Conservation (phyloP, 495 filamentous ascomycete species). For the Saxophila tyrrhenica region DNA sequence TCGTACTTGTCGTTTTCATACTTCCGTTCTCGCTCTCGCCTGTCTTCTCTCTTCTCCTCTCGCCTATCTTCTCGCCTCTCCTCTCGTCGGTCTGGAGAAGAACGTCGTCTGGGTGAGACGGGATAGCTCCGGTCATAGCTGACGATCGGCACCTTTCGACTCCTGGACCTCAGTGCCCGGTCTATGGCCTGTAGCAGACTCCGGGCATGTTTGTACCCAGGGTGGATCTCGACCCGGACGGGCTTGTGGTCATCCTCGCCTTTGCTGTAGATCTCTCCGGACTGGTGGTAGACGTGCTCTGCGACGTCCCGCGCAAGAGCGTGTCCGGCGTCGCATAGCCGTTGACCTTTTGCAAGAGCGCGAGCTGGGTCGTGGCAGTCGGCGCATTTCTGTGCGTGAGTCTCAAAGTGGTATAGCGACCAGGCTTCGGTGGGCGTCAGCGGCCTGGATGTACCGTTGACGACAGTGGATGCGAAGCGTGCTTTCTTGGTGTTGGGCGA, state of each 20-base stretch:
- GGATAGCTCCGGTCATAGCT: slow-evolving; percentile 26
- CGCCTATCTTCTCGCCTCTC: neutral
- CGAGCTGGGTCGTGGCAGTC: slow-evolving; percentile 28
- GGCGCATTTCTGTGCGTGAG: slow-evolving; percentile 26
- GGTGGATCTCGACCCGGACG: slow-evolving; percentile 29
- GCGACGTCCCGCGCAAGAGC: slow-evolving; percentile 27
- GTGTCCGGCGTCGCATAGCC: slow-evolving; percentile 27
- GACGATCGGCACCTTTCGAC: slow-evolving; percentile 23
- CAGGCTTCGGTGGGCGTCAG: slow-evolving; percentile 25
- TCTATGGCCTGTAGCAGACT: slow-evolving; percentile 28
- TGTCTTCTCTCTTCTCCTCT: neutral
- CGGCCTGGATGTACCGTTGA: slow-evolving; percentile 20
- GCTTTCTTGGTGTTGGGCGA: slow-evolving; percentile 12
- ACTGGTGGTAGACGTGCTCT: slow-evolving; percentile 24
- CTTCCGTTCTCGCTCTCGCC: neutral
- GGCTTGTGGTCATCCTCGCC: slow-evolving; percentile 25
- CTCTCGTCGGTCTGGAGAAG: slow-evolving; percentile 13
- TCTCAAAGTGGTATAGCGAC: slow-evolving; percentile 31
- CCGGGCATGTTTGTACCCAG: slow-evolving; percentile 23
- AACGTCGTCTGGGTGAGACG: slow-evolving; percentile 18
- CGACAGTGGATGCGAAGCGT: slow-evolving; percentile 4
- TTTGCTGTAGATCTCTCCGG: slow-evolving; percentile 27
- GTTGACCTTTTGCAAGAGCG: slow-evolving; percentile 20
- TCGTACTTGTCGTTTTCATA: neutral
- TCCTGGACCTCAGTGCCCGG: slow-evolving; percentile 15